Conservation (phyloP, 164 flowering plant species). For the Magnolia kwangsiensis region DNA sequence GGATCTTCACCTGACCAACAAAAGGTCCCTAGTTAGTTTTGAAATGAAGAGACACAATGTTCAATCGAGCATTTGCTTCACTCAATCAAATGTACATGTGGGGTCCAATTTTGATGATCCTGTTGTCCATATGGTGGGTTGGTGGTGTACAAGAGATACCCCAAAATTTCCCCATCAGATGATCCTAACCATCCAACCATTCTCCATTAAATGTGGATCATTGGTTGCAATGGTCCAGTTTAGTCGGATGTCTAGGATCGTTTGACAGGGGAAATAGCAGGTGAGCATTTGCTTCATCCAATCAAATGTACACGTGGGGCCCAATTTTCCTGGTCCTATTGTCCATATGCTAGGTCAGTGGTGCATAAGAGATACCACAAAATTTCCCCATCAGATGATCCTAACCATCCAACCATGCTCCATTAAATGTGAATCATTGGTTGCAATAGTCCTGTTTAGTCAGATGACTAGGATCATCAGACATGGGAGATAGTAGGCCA, state of each 20-base stretch:
- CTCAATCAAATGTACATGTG: no score
- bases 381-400: not conserved
- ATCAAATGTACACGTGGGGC: no score
- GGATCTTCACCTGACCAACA: slow-evolving; percentile 76
- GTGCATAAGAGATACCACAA: not conserved
- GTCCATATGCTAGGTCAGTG: no score
- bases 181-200: not conserved
- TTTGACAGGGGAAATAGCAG: no score
- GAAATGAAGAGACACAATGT: not conserved
- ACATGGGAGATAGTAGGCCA: no score
- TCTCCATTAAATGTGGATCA: not conserved
- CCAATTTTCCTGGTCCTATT: no score
- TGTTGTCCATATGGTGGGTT: no score
- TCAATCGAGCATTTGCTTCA: no score
- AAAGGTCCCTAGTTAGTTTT: not conserved
- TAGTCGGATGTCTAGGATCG: not conserved
- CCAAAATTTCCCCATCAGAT: not conserved
- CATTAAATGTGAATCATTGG: not conserved
- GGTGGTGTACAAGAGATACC: not conserved
- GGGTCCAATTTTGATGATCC: no score
- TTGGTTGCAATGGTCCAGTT: not conserved
- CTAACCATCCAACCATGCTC: not conserved
- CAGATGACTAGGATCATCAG: not conserved
- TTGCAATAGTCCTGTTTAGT: not conserved
- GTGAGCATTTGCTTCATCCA: no score